These are phyloP conservation scores for Chlorella vulgaris DNA, from an alignment of 139 green algal genomes.

Conservation along the genomic window DNA sequence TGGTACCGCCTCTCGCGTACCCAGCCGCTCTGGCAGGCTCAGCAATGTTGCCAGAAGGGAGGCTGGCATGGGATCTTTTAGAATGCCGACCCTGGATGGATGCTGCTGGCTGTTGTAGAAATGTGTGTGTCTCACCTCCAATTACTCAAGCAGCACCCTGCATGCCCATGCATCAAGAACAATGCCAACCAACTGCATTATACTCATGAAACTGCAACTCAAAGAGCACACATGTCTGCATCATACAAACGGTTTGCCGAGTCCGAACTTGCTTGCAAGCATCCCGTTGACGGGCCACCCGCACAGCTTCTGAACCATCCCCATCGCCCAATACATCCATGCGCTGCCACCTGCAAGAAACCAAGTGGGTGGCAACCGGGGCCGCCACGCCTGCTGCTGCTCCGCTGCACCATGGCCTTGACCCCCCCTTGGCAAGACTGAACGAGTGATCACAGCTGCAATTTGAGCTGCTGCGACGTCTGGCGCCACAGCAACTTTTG, in stretches of 20 bases:
- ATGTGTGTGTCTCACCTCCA: no score
- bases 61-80: no score
- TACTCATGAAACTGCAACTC: not conserved
- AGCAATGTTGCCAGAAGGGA: no score
- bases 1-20: no score
- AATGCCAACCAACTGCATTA: not conserved
- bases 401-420: not conserved
- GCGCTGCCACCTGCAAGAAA: slow-evolving; percentile 33
- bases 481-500: not conserved
- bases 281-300: slow-evolving; percentile 8
- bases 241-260: slow-evolving; percentile 7
- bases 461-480: not conserved
- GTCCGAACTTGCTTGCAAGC: slow-evolving; percentile 29
- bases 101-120: no score
- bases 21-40: no score
- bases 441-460: slow-evolving; percentile 1
- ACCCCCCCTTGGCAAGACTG: not conserved
- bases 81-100: no score
- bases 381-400: not conserved
- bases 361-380: slow-evolving; percentile 17
- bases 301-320: slow-evolving; percentile 33
- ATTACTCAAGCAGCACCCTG: no score
- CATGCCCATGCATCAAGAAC: no score
- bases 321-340: slow-evolving; percentile 4
- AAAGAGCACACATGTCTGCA: not conserved